These are phyloP conservation scores for Lepiota brunneoincarnata DNA, from an alignment of 768 basidiomycete genomes.

Conservation along the genomic window DNA sequence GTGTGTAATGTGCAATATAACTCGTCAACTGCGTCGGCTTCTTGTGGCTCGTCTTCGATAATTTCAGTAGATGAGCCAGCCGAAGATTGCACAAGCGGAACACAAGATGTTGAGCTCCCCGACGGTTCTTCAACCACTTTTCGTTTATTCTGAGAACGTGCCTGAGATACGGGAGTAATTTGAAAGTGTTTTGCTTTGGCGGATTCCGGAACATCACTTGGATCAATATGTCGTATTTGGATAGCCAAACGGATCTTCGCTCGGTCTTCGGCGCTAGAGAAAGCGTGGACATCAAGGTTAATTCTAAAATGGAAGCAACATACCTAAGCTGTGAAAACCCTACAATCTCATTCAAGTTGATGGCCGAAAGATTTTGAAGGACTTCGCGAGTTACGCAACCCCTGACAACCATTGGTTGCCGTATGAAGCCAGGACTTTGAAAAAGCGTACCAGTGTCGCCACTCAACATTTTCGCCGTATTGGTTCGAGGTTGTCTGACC, in stretches of 20 bases:
- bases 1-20: constrained; percentile 57
- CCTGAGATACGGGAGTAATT: constrained; percentile 12
- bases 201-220: constrained; percentile 51
- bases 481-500: constrained; percentile 43
- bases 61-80: constrained; percentile 23
- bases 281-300: neutral
- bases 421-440: neutral
- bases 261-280: constrained; percentile 55
- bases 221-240: constrained; percentile 49
- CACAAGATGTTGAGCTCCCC: neutral
- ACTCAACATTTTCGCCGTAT: constrained; percentile 64
- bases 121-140: constrained; percentile 3
- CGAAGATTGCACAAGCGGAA: neutral
- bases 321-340: constrained; percentile 57
- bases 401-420: constrained; percentile 35
- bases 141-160: constrained; percentile 9
- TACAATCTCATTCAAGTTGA: constrained; percentile 37
- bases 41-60: constrained; percentile 36
- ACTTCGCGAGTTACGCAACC: constrained; percentile 67
- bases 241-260: constrained; percentile 60
- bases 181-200: constrained; percentile 24
- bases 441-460: constrained; percentile 68
- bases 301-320: constrained; percentile 13
- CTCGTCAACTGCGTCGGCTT: constrained; percentile 60
- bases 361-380: constrained; percentile 44